Base-by-base conservation (phyloP, 805 yeast genomes). In the Metschnikowia koreensis region DNA sequence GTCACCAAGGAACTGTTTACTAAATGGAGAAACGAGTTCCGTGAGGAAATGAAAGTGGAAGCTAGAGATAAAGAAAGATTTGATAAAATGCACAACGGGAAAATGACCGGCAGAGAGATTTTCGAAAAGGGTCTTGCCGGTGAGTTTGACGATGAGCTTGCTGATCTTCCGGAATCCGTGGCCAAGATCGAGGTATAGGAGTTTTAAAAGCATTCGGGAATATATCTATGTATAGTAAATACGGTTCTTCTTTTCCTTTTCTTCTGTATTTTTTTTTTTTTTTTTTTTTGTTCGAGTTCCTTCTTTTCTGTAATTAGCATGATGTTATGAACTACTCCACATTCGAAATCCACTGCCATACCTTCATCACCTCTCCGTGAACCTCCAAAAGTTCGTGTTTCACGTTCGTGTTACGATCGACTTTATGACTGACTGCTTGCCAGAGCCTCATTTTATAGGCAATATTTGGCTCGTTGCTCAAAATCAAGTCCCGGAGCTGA, bases 111-210 rank as follows among this genome's bases (percentile, higher is more conserved):
- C 26, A 80, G 82, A 60, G 93, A 90, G 69, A 87, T 94, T 54
- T 93, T 93, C 64, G 98, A 91, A 65, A 79, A 79, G 62, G 98
- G 98, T 42, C 79, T 94, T 60, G 96, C 87, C 40, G 86, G 84
- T 47, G 85, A 81, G 36, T 84, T 73, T 26, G 92, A 82, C 41
- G 76, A 67, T 10, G 70, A 66, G 31, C 29, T 44, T 15, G 51
- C 16, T 13, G 61, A 59, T 15, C 52, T 63, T 22, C 53, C 50
- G 2, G 69, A 63, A 10, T 56, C 51, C 9, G 57, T 60, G n/a
- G 54, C 52, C 27, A 53, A 54, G 40, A 47, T 60, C 41, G 60
- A 52, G n/a, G 56, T 60, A 11, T 50, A 31, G 13, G 50, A 46
- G 37, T 8, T 15, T 10, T 31, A 5, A 6, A 28, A 41, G 29